phyloP scores from a whole-genome alignment of 2,329 filamentous ascomycete genomes.

The Cordyceps cicadae region DNA sequence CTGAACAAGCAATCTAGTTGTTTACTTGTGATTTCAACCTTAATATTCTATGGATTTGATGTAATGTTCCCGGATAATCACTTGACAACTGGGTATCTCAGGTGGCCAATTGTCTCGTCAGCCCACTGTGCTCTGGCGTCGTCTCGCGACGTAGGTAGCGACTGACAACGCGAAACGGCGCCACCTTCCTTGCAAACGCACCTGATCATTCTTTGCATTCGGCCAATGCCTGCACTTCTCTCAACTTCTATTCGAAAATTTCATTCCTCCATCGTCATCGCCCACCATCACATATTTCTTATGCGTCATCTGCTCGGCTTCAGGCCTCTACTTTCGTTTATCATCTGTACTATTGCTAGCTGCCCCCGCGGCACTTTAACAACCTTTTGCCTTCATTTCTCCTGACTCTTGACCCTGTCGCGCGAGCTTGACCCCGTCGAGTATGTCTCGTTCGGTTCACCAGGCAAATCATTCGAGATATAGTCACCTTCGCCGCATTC shows the following conservation, averaged over 20 bases:
- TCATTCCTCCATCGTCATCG: background rate
- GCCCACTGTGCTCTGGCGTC: background rate
- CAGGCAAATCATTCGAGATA: slow-evolving; percentile 15
- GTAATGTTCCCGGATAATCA: too few relatives aligned
- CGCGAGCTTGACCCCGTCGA: background rate
- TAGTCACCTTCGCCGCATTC: slow-evolving; percentile 12
- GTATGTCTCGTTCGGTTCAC: slow-evolving; percentile 12
- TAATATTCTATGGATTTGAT: too few relatives aligned
- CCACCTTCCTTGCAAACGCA: background rate
- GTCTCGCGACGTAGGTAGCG: background rate
- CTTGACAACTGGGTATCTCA: too few relatives aligned
- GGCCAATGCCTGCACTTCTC: background rate
- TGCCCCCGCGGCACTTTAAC: background rate
- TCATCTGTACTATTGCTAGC: background rate
- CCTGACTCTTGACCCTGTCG: background rate
- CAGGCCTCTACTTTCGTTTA: background rate
- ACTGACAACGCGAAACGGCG: background rate
- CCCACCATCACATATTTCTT: background rate
- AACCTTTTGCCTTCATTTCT: background rate
- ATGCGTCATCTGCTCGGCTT: background rate
- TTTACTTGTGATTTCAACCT: too few relatives aligned
- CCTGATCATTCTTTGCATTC: background rate
- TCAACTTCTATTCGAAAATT: background rate
- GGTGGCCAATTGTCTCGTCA: background rate
- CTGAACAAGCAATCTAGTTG: too few relatives aligned